Percentiles rank a stretch among this genome's conserved stretches.
phyloP scores from a whole-genome alignment of 768 basidiomycete species.

The Tricholoma sp. region DNA sequence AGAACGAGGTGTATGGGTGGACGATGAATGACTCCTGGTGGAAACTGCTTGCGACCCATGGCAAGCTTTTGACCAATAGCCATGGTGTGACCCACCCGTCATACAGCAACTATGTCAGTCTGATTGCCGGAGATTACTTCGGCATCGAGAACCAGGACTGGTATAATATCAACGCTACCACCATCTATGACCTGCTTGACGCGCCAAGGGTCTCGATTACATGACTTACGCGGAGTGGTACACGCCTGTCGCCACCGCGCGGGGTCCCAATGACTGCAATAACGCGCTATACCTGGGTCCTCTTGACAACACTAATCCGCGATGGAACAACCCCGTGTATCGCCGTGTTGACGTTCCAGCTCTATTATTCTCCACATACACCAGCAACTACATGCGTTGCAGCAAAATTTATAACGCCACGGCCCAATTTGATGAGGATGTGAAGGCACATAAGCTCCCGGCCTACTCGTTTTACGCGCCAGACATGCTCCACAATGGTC shows the following conservation, averaged over 20 bases:
- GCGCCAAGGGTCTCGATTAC: not conserved
- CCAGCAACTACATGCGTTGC: not conserved
- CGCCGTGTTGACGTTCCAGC: not conserved
- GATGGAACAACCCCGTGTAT: not conserved
- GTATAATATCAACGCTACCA: not conserved
- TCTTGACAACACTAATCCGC: not conserved
- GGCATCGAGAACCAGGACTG: not conserved
- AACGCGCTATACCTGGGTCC: not conserved
- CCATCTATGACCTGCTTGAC: not conserved
- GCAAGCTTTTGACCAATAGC: not conserved
- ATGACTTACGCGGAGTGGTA: not conserved
- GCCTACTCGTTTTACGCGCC: not conserved
- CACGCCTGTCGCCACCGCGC: not conserved
- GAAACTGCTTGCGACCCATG: not conserved
- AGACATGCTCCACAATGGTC: not conserved
- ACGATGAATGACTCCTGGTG: not conserved
- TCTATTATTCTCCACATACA: too few relatives aligned
- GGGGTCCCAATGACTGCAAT: not conserved
- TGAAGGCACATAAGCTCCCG: not conserved
- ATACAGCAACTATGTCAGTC: not conserved
- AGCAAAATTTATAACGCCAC: not conserved
- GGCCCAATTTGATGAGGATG: not conserved
- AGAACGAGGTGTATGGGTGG: not conserved
- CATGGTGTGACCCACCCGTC: not conserved
- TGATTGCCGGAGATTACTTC: not conserved